Conservation (phyloP, 2,329 filamentous ascomycete species). For the Cytospora paraplurivora region DNA sequence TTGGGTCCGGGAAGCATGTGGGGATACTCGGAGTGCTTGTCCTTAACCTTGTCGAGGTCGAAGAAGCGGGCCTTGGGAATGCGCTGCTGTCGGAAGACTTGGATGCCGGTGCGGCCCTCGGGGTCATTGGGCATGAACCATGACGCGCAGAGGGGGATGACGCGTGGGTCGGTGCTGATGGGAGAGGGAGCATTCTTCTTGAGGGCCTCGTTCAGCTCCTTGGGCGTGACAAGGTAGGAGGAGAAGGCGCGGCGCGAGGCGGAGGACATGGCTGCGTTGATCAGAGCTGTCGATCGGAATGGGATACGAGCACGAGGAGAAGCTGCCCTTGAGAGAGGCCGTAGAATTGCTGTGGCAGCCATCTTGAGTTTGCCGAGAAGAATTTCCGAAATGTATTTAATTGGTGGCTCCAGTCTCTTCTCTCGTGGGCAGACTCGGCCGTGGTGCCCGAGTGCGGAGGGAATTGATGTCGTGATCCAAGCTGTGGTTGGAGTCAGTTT, state of each 20-base stretch:
- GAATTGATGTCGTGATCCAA: conserved; percentile 23
- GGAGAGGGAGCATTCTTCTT: conserved; percentile 78
- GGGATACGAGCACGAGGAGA: conserved; percentile 14
- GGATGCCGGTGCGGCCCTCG: conserved; percentile 70
- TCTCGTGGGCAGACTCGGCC: not conserved
- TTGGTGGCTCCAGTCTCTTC: not conserved
- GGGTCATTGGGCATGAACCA: conserved; percentile 95
- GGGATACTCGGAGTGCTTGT: conserved; percentile 84
- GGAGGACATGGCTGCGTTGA: conserved; percentile 28
- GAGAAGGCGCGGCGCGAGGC: conserved; percentile 61
- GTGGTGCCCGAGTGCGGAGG: conserved; percentile 7
- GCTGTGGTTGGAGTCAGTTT: conserved; percentile 10
- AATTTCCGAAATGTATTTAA: not conserved
- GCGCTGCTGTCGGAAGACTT: conserved; percentile 78
- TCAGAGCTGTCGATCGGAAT: conserved; percentile 28
- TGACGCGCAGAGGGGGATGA: conserved; percentile 86
- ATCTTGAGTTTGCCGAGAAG: conserved; percentile 38
- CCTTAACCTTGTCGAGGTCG: conserved; percentile 89
- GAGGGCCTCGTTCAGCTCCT: conserved; percentile 78
- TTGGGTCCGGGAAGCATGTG: conserved; percentile 91
- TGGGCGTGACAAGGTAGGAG: conserved; percentile 84
- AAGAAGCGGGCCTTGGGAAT: conserved; percentile 95
- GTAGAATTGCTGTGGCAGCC: conserved; percentile 47
- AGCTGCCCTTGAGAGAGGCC: conserved; percentile 42
- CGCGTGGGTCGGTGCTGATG: conserved; percentile 78